Percentiles rank a stretch among this genome's conserved stretches.
These are phyloP conservation scores for Colletotrichum gigasporum DNA, from an alignment of 2,329 filamentous ascomycete species.

Conservation along the genomic window DNA sequence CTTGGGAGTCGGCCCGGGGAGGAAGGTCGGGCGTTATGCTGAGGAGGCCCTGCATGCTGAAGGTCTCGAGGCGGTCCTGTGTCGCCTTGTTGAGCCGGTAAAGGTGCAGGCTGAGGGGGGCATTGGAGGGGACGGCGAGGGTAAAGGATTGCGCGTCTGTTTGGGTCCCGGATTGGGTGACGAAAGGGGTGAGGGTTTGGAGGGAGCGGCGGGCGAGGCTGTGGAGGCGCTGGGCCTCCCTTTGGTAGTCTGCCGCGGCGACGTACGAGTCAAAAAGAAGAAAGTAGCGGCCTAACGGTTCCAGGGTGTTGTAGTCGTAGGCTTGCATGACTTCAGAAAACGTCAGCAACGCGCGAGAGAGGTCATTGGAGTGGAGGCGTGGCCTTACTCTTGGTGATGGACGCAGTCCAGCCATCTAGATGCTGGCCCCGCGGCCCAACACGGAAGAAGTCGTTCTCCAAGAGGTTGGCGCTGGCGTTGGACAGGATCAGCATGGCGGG, in stretches of 20 bases:
- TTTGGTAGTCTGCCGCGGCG: slow-evolving; percentile 70
- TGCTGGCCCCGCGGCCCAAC: slow-evolving; percentile 69
- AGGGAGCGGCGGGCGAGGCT: slow-evolving; percentile 45
- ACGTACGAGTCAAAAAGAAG: slow-evolving; percentile 70
- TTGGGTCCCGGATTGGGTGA: slow-evolving; percentile 54
- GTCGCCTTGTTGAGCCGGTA: slow-evolving; percentile 34
- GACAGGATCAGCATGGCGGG: slow-evolving; percentile 63
- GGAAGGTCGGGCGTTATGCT: slow-evolving; percentile 31
- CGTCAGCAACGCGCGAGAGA: slow-evolving; percentile 22
- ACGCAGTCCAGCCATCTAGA: slow-evolving; percentile 73
- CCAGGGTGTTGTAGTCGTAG: slow-evolving; percentile 70
- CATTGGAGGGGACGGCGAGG: slow-evolving; percentile 54
- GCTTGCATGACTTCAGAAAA: slow-evolving; percentile 64
- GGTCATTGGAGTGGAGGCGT: background rate
- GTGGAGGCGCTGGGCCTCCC: slow-evolving; percentile 55
- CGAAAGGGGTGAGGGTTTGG: slow-evolving; percentile 45
- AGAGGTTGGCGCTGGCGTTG: slow-evolving; percentile 67
- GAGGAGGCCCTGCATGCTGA: slow-evolving; percentile 28
- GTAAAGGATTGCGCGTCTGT: slow-evolving; percentile 56
- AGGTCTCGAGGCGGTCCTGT: slow-evolving; percentile 37
- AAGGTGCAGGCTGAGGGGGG: slow-evolving; percentile 31
- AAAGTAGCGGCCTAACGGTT: slow-evolving; percentile 72
- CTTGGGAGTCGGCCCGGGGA: slow-evolving; percentile 37
- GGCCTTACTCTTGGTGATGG: slow-evolving; percentile 64
- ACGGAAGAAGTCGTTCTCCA: slow-evolving; percentile 76